Base-by-base conservation (phyloP, 2,329 filamentous ascomycete species). In the Aspergillus felis region DNA sequence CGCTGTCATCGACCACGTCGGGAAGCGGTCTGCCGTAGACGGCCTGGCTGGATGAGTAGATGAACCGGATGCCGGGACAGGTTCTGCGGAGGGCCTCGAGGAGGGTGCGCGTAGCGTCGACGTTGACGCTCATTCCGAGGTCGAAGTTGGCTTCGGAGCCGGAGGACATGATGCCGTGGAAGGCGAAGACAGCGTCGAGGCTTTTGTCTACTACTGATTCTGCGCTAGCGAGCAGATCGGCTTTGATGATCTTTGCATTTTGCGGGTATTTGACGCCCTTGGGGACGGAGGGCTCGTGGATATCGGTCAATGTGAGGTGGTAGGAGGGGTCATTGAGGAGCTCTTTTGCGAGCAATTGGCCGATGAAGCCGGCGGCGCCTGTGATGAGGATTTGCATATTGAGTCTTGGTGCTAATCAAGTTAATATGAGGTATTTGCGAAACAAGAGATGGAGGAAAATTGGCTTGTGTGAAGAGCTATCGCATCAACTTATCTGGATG, bases 111-210 rank as follows among this genome's bases (percentile, higher is more conserved):
- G 84, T 83, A 44, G 81, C 83, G 62, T 87, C 82, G 51, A 87
- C 78, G 68, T 88, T 87, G 53, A 87, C 84, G 44, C 74, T 76
- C 59, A 86, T 76, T 2, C 83, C 84, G 1, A 86, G 75, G 52
- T 84, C 81, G 61, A 83, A 84, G 71, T 87, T 80, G 46, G 82
- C 82, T 71, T 87, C 85, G 17, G 84, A 82, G 5, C 84, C 84
- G 12, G 81, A 81, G 0, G 84, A 87, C 85, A 88, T 87, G 76
- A 87, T 86, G 60, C 85, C 85, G 71, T 88, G 85, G 69, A 88
- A 83, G 64, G 86, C 76, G 72, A 85, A 87, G 57, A 82, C 77
- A 50, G 81, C 81, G 58, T 80, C 76, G 3, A 84, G 73, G 1
- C 80, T 78, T 27, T 74, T 71, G 25, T 71, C 62, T 35, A 77